Conservation (phyloP, 306 rosid genomes). For the Pyrus pyrifolia region DNA sequence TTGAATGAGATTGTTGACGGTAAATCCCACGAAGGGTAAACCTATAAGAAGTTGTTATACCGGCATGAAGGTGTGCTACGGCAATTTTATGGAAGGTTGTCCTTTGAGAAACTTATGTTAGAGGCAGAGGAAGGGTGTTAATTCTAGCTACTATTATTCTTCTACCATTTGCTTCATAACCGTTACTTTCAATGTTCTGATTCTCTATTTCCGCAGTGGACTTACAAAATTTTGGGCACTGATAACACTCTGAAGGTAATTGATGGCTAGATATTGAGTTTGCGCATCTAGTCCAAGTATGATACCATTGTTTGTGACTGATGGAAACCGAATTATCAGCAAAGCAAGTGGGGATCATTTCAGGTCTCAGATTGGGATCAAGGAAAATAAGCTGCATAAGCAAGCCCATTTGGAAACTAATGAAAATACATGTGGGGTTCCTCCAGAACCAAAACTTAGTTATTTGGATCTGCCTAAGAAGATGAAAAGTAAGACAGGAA, state of each 20-base stretch:
- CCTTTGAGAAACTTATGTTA: too few species aligned
- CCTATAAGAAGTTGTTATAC: too few species aligned
- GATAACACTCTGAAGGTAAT: background rate
- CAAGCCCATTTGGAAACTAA: slow-evolving; percentile 23
- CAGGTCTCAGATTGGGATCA: slow-evolving; percentile 23
- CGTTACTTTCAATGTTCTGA: background rate
- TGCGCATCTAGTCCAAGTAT: slow-evolving; percentile 6
- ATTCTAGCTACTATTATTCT: background rate
- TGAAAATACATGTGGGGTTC: slow-evolving; percentile 34
- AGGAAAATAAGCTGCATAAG: slow-evolving; percentile 29
- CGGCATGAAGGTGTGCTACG: too few species aligned
- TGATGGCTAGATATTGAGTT: background rate
- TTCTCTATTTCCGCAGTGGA: background rate
- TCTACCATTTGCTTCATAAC: background rate
- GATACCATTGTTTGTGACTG: slow-evolving; percentile 49
- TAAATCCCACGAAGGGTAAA: too few species aligned
- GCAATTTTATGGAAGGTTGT: too few species aligned
- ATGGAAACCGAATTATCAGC: slow-evolving; percentile 57
- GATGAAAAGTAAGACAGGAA: slow-evolving; percentile 26
- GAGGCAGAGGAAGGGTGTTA: too few species aligned
- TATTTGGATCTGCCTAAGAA: slow-evolving; percentile 23
- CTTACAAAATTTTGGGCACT: background rate
- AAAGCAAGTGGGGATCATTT: slow-evolving; percentile 19
- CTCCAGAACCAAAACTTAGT: slow-evolving; percentile 32
- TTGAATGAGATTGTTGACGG: too few species aligned